Base-by-base conservation (phyloP, 805 yeast genomes). In the Starmerella potacharoeniae region DNA sequence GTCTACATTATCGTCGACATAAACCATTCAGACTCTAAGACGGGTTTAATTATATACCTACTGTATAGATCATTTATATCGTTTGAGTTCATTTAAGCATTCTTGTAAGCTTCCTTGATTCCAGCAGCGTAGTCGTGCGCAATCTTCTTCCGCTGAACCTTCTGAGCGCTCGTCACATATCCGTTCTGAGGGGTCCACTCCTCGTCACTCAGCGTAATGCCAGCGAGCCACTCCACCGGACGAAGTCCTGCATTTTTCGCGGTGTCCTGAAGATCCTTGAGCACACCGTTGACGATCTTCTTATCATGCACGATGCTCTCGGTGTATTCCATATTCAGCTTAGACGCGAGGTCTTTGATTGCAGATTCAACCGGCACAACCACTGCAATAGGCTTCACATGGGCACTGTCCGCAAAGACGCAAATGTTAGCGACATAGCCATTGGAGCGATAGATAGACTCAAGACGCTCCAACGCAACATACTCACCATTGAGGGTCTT, bases 141-240 rank as follows among this genome's bases (percentile, higher is more conserved):
- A 66, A 93, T 93, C 75, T 85, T 85, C 76, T 79, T 86, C 76
- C 98, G 84, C 76, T 91, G 96, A 66, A 93, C 78, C 73, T 93
- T 93, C 73, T 90, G 97, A 30, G 98, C 98, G 56, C 95, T 82
- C 14, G 97, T 89, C 55, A 91, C 95, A 62, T 74, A 87, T 0
- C 96, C 97, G 67, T 81, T 86, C 71, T 88, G 93, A 44, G 98
- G 97, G 42, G 97, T 93, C 97, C 98, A 93, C 74, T 93, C 98
- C 52, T 82, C 91, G 61, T 86, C 90, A 55, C 82, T 77, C 57
- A 93, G 69, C 13, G 84, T 88, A 58, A 84, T 76, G 62, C 90
- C 95, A 60, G 80, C 80, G 55, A 93, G 68, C 60, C 91, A 75
- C 72, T 93, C 97, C 62, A 88, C 90, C 57, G 96, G 95, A 50